These are phyloP conservation scores for Saturnispora diversa DNA, from an alignment of 805 yeast species.

Conservation along the genomic window DNA sequence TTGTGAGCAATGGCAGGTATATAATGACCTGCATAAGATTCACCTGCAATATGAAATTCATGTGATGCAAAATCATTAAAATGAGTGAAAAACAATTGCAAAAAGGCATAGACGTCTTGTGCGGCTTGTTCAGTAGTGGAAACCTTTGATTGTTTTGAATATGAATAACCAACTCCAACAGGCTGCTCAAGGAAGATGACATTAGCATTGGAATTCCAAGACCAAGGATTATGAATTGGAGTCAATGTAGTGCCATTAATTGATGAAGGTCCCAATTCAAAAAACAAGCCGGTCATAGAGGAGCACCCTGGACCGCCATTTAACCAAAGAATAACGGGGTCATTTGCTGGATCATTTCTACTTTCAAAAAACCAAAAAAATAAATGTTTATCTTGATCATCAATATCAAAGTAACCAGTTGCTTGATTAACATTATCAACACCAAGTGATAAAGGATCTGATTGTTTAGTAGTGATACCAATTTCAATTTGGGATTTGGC, in stretches of 20 bases:
- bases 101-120: conserved; percentile 69
- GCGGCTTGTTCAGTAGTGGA: conserved; percentile 76
- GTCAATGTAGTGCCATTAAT: conserved; percentile 47
- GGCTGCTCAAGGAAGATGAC: conserved; percentile 87
- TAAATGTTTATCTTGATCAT: conserved; percentile 63
- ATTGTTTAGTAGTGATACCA: neutral
- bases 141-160: conserved; percentile 40
- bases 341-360: conserved; percentile 78
- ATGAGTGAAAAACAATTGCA: conserved; percentile 70
- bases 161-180: conserved; percentile 74
- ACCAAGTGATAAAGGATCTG: conserved; percentile 59
- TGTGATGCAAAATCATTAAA: conserved; percentile 48
- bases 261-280: conserved; percentile 78
- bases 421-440: conserved; percentile 76
- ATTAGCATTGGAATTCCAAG: conserved; percentile 82
- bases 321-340: conserved; percentile 82
- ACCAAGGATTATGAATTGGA: conserved; percentile 63
- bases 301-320: conserved; percentile 97
- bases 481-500: conserved; percentile 7
- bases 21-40: conserved; percentile 90
- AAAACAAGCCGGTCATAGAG: conserved; percentile 76
- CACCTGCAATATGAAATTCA: conserved; percentile 86
- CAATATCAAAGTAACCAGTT: conserved; percentile 76
- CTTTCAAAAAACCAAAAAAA: conserved; percentile 80
- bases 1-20: conserved; percentile 84